Evolutionary conservation across 495 filamentous ascomycete species (phyloP).

Genomic region (Aspergillus wentii): DNA sequence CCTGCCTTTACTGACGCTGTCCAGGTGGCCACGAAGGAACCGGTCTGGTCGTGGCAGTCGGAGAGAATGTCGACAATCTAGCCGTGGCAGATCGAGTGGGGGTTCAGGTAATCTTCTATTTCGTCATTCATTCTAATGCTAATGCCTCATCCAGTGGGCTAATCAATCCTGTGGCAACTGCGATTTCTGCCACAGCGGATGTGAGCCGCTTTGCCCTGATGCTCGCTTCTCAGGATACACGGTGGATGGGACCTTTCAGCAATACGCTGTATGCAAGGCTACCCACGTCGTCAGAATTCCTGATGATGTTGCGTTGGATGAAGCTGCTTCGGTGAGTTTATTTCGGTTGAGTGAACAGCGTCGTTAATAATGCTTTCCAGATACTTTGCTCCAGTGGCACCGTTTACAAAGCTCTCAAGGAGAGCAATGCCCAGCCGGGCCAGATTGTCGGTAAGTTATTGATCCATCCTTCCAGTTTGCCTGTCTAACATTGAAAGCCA

Average conservation of each 20-base stretch:
- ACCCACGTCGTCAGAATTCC: slow-evolving; percentile 7
- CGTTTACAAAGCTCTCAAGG: slow-evolving; percentile 12
- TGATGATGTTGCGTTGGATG: slow-evolving; percentile 4
- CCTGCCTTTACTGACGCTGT: too few relatives aligned
- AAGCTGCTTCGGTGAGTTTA: slow-evolving; percentile 5
- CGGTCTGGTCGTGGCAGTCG: slow-evolving; percentile 1
- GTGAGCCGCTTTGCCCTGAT: slow-evolving; percentile 7
- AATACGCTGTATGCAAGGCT: slow-evolving; percentile 11
- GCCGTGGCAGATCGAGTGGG: slow-evolving; percentile 4
- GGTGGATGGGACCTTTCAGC: slow-evolving; percentile 15
- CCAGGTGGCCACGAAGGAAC: slow-evolving; percentile 7
- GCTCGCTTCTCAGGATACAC: slow-evolving; percentile 7
- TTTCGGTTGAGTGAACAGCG: background rate
- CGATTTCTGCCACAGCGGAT: slow-evolving; percentile 6
- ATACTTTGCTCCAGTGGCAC: slow-evolving; percentile 12
- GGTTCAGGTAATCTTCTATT: slow-evolving; percentile 2
- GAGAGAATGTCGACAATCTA: background rate
- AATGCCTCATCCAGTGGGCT: slow-evolving; percentile 8
- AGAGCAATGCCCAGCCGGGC: slow-evolving; percentile 5
- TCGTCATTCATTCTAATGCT: background rate
- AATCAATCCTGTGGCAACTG: slow-evolving; percentile 8
- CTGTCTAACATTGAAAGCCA: too few relatives aligned
- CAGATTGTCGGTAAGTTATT: slow-evolving; percentile 8
- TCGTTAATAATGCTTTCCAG: too few relatives aligned
- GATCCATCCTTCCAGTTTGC: too few relatives aligned